Conservation (phyloP, 2,329 filamentous ascomycete species). For the Helicocarpus griseus region DNA sequence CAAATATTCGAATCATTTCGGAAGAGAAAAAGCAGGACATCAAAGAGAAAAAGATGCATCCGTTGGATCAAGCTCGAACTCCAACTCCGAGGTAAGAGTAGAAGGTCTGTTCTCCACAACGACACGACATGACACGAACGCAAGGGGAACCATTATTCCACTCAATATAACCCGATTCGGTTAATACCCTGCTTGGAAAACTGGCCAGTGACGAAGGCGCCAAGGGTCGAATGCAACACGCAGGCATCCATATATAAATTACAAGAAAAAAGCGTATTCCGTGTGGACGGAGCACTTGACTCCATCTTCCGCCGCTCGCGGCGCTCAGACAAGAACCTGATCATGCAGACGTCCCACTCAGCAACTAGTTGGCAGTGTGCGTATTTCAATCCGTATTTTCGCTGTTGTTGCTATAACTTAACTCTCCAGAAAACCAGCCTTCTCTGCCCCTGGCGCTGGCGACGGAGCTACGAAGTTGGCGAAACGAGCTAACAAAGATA, state of each 20-base stretch:
- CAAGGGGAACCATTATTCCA: not conserved
- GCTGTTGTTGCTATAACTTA: not conserved
- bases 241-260: not conserved
- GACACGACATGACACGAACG: not conserved
- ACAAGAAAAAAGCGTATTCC: too few species aligned
- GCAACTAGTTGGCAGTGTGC: not conserved
- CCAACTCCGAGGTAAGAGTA: not conserved
- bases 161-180: constrained; percentile 1
- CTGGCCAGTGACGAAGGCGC: not conserved
- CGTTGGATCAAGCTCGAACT: not conserved
- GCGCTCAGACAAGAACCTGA: not conserved
- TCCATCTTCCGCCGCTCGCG: not conserved
- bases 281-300: not conserved
- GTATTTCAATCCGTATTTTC: not conserved
- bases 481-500: not conserved
- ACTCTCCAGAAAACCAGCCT: not conserved
- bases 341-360: not conserved
- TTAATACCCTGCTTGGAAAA: not conserved
- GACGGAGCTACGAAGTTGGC: not conserved
- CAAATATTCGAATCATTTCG: too few species aligned
- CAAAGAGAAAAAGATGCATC: not conserved
- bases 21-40: too few species aligned
- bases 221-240: not conserved
- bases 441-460: not conserved
- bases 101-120: not conserved